Evolutionary conservation across 495 filamentous ascomycete genomes (phyloP).

Genomic region (Penicillium daleae): DNA sequence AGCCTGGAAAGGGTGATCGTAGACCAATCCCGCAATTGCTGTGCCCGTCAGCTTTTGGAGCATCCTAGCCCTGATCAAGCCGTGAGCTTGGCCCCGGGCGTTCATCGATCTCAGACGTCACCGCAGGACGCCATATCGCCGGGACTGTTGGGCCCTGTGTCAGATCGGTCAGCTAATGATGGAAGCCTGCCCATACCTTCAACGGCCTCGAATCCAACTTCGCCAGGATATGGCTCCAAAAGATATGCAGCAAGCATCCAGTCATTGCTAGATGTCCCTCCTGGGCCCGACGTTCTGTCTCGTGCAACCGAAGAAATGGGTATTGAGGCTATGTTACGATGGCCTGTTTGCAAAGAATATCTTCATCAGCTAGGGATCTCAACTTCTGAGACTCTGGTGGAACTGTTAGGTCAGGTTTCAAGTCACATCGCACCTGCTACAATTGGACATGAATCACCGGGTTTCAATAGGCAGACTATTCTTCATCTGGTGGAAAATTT

Average conservation of each 20-base stretch:
- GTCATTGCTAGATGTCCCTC: slow-evolving; percentile 2
- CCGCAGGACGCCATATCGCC: not conserved
- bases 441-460: not conserved
- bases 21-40: not conserved
- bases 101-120: not conserved
- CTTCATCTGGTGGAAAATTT: not conserved
- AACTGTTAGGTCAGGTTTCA: not conserved
- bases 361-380: not conserved
- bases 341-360: not conserved
- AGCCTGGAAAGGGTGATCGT: not conserved
- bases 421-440: not conserved
- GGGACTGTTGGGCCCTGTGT: not conserved
- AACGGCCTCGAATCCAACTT: not conserved
- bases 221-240: slow-evolving; percentile 1
- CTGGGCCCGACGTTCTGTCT: not conserved
- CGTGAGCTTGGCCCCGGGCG: not conserved
- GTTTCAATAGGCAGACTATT: not conserved
- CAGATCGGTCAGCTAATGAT: not conserved
- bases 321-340: slow-evolving; percentile 1
- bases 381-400: not conserved
- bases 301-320: not conserved
- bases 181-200: not conserved
- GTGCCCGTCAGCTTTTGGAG: not conserved
- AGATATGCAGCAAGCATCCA: slow-evolving; percentile 2
- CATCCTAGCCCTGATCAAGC: not conserved